A percentile compares a stretch with the other conserved stretches of the same genome.
phyloP scores from a whole-genome alignment of 2,329 filamentous ascomycete genomes.

The Fusarium sp. region DNA sequence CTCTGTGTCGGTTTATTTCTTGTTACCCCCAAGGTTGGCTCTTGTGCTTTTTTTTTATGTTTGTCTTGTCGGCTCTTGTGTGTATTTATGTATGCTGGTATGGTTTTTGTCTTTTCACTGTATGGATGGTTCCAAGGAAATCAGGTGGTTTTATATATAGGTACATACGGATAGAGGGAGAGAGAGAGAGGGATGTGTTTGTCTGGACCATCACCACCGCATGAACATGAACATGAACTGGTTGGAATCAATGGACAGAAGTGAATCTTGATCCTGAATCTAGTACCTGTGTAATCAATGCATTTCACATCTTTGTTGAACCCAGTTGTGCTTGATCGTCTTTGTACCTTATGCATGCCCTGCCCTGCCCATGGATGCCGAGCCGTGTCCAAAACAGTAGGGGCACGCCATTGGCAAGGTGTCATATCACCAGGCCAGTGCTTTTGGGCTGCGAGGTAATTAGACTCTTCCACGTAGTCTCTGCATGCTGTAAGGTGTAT shows the following conservation, averaged over 20 bases:
- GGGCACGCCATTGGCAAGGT: not conserved
- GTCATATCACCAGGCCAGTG: not conserved
- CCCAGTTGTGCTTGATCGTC: not conserved
- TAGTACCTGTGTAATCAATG: not conserved
- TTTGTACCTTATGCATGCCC: not conserved
- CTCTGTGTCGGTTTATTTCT: constrained; percentile 17
- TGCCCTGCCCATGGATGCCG: not conserved
- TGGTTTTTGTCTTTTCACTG: constrained; percentile 10
- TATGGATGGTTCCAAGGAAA: not conserved
- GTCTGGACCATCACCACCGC: not conserved
- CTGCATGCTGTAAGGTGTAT: not conserved
- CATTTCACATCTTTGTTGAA: not conserved
- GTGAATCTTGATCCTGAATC: not conserved
- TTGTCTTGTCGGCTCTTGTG: not conserved
- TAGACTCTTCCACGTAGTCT: constrained; percentile 1
- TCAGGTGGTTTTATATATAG: constrained; percentile 3
- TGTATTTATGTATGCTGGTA: constrained; percentile 1
- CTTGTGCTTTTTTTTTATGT: constrained; percentile 1
- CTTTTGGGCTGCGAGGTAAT: not conserved
- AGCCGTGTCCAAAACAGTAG: not conserved
- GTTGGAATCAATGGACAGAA: constrained; percentile 8
- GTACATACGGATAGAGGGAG: constrained; percentile 17
- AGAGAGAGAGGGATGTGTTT: constrained; percentile 3
- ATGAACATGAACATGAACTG: not conserved
- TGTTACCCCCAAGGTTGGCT: constrained; percentile 28